Conservation (phyloP, 495 filamentous ascomycete genomes). For the Astrothelium macrocarpum region DNA sequence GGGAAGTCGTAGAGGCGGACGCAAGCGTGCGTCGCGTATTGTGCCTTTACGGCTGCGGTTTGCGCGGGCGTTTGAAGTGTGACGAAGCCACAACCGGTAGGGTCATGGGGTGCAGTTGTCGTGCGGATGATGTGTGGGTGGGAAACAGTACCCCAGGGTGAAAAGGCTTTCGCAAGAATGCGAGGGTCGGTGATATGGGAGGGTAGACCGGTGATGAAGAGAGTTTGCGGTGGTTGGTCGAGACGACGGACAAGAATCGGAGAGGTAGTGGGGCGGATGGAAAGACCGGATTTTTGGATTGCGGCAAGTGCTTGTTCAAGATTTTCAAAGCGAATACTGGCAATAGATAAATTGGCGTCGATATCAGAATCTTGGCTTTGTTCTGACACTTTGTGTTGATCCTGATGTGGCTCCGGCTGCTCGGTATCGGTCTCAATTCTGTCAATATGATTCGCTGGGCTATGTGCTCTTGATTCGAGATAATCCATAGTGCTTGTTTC, state of each 20-base stretch:
- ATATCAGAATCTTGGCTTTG: not conserved
- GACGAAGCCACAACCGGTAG: not conserved
- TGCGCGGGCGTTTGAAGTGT: not conserved
- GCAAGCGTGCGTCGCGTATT: not conserved
- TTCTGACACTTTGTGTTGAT: not conserved
- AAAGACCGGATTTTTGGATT: not conserved
- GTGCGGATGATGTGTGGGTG: not conserved
- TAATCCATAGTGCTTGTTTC: not conserved
- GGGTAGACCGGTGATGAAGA: not conserved
- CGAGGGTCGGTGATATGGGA: not conserved
- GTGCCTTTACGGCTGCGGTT: not conserved
- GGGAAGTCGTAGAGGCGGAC: constrained; percentile 9
- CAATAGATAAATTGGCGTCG: not conserved
- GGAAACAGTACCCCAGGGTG: not conserved
- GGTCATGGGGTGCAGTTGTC: not conserved
- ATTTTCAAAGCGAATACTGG: not conserved
- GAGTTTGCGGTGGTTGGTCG: not conserved
- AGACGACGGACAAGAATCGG: not conserved
- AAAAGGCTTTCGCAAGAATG: constrained; percentile 36
- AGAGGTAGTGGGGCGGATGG: not conserved
- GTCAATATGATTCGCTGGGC: too few species aligned
- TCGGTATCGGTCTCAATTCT: too few species aligned
- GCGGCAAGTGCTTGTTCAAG: not conserved
- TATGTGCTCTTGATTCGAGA: not conserved
- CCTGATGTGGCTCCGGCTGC: too few species aligned